Percentiles rank a stretch among this genome's conserved stretches.
Evolutionary conservation across 768 basidiomycete species (phyloP).

Genomic region (Chalciporus pseudorubinellus): DNA sequence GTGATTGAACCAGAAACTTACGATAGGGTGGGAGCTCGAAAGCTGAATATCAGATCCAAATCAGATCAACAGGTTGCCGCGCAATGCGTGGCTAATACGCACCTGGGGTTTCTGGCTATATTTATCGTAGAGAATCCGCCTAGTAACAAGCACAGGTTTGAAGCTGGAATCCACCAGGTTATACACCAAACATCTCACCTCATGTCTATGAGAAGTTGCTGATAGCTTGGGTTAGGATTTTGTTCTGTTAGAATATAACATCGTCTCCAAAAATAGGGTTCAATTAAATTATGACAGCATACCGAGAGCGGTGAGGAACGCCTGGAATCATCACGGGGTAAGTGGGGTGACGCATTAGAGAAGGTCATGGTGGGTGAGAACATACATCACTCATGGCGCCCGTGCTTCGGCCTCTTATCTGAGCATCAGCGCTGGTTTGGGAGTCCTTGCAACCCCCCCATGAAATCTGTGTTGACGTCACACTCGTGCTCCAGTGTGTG

Average conservation of each 20-base stretch:
- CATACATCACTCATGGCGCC: constrained; percentile 81
- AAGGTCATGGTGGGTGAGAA: constrained; percentile 8
- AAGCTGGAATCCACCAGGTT: not conserved
- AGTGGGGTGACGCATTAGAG: not conserved
- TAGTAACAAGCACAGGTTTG: constrained; percentile 11
- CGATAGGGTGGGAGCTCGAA: constrained; percentile 43
- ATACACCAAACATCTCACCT: constrained; percentile 33
- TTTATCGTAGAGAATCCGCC: constrained; percentile 41
- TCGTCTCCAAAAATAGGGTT: not conserved
- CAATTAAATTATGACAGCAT: constrained; percentile 14
- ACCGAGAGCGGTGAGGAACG: constrained; percentile 60
- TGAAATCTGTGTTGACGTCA: constrained; percentile 52
- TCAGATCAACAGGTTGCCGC: constrained; percentile 6
- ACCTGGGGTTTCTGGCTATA: constrained; percentile 60
- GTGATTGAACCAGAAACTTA: constrained; percentile 22
- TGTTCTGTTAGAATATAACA: constrained; percentile 28
- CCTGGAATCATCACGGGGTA: constrained; percentile 28
- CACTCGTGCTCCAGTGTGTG: not conserved
- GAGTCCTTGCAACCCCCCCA: constrained; percentile 81
- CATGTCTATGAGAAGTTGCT: constrained; percentile 43
- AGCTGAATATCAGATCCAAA: constrained; percentile 28
- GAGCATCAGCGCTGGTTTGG: constrained; percentile 79
- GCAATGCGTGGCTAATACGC: not conserved
- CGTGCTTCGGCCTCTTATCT: constrained; percentile 61
- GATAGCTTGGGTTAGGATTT: constrained; percentile 52